Evolutionary conservation across 164 flowering plant genomes (phyloP).

Genomic region (Magnolia officinalis): DNA sequence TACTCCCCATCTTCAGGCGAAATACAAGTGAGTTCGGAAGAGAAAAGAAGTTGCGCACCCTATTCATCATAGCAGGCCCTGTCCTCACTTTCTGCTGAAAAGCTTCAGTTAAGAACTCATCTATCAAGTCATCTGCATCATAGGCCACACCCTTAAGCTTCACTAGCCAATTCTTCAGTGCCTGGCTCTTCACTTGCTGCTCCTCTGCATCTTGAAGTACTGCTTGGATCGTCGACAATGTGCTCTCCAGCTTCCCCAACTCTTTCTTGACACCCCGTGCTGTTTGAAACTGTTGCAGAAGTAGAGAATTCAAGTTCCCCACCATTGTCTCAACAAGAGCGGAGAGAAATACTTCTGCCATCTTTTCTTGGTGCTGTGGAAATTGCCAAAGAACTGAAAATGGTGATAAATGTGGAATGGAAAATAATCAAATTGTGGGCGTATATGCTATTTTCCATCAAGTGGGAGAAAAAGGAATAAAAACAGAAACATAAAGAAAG

Average conservation of each 20-base stretch:
- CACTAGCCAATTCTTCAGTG: background rate
- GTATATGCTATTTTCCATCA: too few species aligned
- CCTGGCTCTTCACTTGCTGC: background rate
- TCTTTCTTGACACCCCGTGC: background rate
- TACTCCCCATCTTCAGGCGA: background rate
- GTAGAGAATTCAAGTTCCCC: background rate
- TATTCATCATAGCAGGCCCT: background rate
- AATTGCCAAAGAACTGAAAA: background rate
- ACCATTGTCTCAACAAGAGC: background rate
- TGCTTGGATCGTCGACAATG: background rate
- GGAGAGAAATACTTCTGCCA: background rate
- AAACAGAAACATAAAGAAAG: too few species aligned
- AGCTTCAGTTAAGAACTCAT: background rate
- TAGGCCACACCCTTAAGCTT: background rate
- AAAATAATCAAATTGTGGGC: too few species aligned
- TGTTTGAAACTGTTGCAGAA: background rate
- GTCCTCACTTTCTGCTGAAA: background rate
- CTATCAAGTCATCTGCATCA: background rate
- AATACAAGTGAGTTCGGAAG: background rate
- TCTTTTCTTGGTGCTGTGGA: background rate
- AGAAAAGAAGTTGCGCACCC: constrained; percentile 5
- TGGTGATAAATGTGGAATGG: too few species aligned
- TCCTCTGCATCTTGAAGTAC: constrained; percentile 2
- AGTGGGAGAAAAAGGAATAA: too few species aligned
- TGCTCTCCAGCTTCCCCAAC: background rate